phyloP scores from a whole-genome alignment of 345 rosid species.

The Psidium friedrichsthalianum region DNA sequence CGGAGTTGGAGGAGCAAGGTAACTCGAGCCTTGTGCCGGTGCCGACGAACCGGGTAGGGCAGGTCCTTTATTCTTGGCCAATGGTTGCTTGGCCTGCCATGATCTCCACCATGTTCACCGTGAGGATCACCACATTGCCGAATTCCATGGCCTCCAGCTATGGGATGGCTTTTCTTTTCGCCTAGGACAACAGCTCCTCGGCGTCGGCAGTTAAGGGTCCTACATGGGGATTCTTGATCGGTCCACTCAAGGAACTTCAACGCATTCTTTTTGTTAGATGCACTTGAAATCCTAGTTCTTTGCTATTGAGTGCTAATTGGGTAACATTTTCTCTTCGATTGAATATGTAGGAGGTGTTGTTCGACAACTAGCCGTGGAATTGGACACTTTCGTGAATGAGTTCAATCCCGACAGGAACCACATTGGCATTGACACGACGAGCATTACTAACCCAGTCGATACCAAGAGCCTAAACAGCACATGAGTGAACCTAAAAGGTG shows the following conservation, averaged over 20 bases:
- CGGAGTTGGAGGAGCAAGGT: background rate
- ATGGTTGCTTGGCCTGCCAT: constrained; percentile 25
- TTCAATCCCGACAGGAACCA: constrained; percentile 29
- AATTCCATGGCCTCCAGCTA: constrained; percentile 9
- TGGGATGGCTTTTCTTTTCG: constrained; percentile 26
- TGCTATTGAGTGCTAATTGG: background rate
- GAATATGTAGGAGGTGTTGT: constrained; percentile 9
- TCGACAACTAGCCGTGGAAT: constrained; percentile 20
- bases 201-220: constrained; percentile 16
- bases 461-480: constrained; percentile 8
- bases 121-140: constrained; percentile 13
- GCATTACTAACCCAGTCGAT: constrained; percentile 5
- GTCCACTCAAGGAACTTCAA: constrained; percentile 13
- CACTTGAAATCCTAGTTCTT: background rate
- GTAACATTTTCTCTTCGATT: background rate
- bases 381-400: constrained; percentile 30
- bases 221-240: constrained; percentile 25
- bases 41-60: constrained; percentile 4
- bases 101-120: constrained; percentile 21
- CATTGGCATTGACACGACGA: constrained; percentile 16
- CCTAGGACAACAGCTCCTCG: constrained; percentile 10
- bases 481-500: constrained; percentile 27
- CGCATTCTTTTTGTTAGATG: background rate
- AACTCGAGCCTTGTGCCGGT: background rate
- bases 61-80: constrained; percentile 11